Evolutionary conservation across 176 grass and related monocot genomes (phyloP).

Genomic region (Secale cereale): DNA sequence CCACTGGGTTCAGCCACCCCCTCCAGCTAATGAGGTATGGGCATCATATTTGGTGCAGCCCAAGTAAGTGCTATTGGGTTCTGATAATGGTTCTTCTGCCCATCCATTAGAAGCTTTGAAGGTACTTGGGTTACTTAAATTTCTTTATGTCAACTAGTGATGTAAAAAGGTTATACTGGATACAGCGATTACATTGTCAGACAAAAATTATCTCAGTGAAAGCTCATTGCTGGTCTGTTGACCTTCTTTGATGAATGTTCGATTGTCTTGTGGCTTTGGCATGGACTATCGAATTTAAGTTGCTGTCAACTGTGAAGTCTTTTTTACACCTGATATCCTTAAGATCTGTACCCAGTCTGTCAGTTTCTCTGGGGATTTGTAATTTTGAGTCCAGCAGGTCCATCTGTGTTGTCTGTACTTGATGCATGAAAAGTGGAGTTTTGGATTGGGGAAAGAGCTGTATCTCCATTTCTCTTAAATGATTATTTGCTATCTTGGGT

Average conservation of each 20-base stretch:
- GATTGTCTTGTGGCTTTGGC: not conserved
- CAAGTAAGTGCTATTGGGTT: conserved; percentile 40
- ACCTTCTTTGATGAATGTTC: not conserved
- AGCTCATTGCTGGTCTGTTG: conserved; percentile 3
- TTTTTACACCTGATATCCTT: not conserved
- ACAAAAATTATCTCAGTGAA: not conserved
- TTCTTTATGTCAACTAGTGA: not conserved
- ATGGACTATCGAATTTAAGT: not conserved
- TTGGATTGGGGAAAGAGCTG: not conserved
- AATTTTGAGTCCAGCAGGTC: not conserved
- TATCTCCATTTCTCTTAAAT: not conserved
- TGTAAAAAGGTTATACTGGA: not conserved
- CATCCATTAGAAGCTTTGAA: conserved; percentile 6
- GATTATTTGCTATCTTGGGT: not conserved
- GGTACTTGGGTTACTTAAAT: conserved; percentile 5
- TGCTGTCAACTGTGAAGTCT: not conserved
- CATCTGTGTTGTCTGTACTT: not conserved
- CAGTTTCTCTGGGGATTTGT: not conserved
- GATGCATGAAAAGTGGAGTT: not conserved
- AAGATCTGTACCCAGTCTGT: not conserved
- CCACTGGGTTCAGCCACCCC: conserved; percentile 78
- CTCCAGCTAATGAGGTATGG: conserved; percentile 82
- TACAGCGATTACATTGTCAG: not conserved
- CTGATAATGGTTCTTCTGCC: conserved; percentile 18
- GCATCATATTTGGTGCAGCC: conserved; percentile 72